Base-by-base conservation (phyloP, 83 land plant species). In the Thuja plicata region DNA sequence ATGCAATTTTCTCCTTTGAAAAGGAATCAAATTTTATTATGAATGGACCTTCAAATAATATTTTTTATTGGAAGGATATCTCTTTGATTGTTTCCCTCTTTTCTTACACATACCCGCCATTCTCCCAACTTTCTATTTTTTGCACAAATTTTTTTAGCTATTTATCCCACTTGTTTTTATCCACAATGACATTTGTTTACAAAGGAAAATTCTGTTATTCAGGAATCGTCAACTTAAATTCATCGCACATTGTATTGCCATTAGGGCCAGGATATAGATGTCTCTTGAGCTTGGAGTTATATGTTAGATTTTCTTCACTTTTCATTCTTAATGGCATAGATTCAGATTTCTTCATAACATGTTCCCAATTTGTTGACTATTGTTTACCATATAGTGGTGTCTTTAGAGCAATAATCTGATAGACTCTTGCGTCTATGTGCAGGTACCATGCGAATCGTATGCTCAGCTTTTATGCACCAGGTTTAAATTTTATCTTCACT, bases 371-470 rank as follows among this genome's bases (percentile, higher is more conserved):
- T 83, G 85, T 83, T 46, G 34, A 2, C 34, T 46, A 46, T 30
- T n/a, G n/a, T 83, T 9, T 5, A 83, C 57, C 27, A 48, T 48
- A 11, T 83, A 83, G 48, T 83, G 52, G 52, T 46, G 30, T 48
- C 16, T 46, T n/a, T 83, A 46, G 16, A 34, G 27, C 15, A 50
- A 50, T 50, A 12, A 12, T 12, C 54, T 83, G n/a, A 48, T 0
- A 46, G 35, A 48, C 5, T 1, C 37, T n/a, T 32, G 85, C 34
- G 48, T 83, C 34, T 83, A 24, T 83, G 54, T 83, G 55, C 57
- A 83, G 85, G 85, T 83, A 83, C 85, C 85, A 83, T 48, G 85
- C 85, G 30, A 83, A 83, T 83, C 85, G 85, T 45, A 83, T 83
- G 85, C 85, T 83, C 85, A 83, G 85, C 54, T 83, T 83, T 83